A percentile compares a stretch with the other conserved stretches of the same genome.
Conservation (phyloP, 2,329 filamentous ascomycete genomes). For the Daldinia sp. region DNA sequence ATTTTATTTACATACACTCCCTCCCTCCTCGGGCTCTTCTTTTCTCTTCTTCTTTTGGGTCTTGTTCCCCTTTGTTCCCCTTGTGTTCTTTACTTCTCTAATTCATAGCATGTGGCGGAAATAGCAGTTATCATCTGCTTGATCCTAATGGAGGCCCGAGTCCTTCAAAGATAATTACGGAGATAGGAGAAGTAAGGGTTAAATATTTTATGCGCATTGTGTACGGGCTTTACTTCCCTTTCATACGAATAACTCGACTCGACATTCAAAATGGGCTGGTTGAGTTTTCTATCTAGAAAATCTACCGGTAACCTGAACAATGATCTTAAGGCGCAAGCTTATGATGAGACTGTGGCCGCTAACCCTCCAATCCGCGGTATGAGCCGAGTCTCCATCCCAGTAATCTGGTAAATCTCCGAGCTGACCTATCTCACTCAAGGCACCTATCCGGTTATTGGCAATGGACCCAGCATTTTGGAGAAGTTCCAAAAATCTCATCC, state of each 20-base stretch:
- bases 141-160: conserved; percentile 32
- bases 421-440: conserved; percentile 50
- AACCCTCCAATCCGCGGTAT: conserved; percentile 55
- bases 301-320: conserved; percentile 29
- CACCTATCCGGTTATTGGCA: conserved; percentile 57
- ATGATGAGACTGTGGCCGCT: conserved; percentile 54
- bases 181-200: conserved; percentile 32
- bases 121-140: conserved; percentile 14
- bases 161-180: conserved; percentile 20
- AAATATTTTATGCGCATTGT: conserved; percentile 14
- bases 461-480: conserved; percentile 55
- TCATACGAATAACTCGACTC: conserved; percentile 27
- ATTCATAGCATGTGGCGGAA: conserved; percentile 18
- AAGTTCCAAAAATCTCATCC: conserved; percentile 53
- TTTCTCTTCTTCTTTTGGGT: no score
- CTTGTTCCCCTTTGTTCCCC: background rate
- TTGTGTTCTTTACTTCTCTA: conserved; percentile 15
- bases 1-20: background rate
- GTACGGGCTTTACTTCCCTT: conserved; percentile 25
- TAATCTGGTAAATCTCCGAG: conserved; percentile 38
- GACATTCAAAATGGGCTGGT: conserved; percentile 52
- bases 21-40: conserved; percentile 1
- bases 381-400: conserved; percentile 37
- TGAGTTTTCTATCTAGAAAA: conserved; percentile 53
- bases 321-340: conserved; percentile 54